A percentile compares a stretch with the other conserved stretches of the same genome.
These are phyloP conservation scores for Scheffersomyces stipitis DNA, from an alignment of 805 yeast genomes.

Conservation along the genomic window DNA sequence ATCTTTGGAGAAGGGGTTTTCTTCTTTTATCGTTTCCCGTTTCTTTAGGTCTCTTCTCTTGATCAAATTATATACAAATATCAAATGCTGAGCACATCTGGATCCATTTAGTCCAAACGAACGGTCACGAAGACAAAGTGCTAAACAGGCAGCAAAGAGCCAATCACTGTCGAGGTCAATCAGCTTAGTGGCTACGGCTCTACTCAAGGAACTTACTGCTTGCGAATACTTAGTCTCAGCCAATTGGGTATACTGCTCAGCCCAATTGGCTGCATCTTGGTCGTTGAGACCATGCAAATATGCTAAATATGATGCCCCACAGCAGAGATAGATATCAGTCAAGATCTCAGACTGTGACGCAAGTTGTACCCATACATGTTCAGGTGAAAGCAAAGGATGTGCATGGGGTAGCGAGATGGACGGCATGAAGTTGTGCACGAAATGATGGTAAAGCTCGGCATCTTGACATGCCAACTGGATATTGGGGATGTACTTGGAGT, in stretches of 20 bases:
- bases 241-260: conserved; percentile 11
- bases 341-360: conserved; percentile 61
- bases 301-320: conserved; percentile 13
- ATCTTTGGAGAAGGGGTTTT: conserved; percentile 1
- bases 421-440: conserved; percentile 11
- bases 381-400: conserved; percentile 15
- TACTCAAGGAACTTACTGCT: conserved; percentile 6
- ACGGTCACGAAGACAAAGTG: conserved; percentile 40
- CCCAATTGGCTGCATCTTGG: conserved; percentile 16
- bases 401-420: conserved; percentile 14
- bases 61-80: conserved; percentile 36
- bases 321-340: conserved; percentile 30
- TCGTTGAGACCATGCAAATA: conserved; percentile 19
- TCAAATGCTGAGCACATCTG: conserved; percentile 31
- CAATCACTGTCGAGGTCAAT: conserved; percentile 35
- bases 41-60: conserved; percentile 10
- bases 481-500: conserved; percentile 7
- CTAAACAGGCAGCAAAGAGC: conserved; percentile 39
- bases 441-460: conserved; percentile 10
- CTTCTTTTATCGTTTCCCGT: conserved; percentile 1
- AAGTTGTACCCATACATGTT: conserved; percentile 42
- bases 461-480: conserved; percentile 5
- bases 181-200: conserved; percentile 17
- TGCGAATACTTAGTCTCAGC: conserved; percentile 9
- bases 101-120: conserved; percentile 22